These are phyloP conservation scores for Kingdonia uniflora DNA, from an alignment of 164 flowering plant species.

Conservation along the genomic window DNA sequence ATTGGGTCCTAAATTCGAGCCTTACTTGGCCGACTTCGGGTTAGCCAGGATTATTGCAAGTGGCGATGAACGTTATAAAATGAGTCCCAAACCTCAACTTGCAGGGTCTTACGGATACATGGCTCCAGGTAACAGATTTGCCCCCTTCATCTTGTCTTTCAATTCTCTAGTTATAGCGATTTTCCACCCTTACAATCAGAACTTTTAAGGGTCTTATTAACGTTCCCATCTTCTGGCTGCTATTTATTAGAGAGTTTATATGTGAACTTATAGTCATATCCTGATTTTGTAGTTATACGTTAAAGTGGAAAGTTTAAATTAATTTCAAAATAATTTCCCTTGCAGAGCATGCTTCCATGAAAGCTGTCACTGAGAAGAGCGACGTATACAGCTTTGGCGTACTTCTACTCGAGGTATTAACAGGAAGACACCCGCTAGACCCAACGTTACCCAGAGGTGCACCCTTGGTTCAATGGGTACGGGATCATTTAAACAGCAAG, in stretches of 20 bases:
- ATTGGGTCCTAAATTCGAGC: slow-evolving; percentile 49
- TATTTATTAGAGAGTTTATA: no score
- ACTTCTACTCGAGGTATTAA: slow-evolving; percentile 72
- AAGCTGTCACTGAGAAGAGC: slow-evolving; percentile 70
- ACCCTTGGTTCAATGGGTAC: slow-evolving; percentile 75
- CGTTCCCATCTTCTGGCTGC: no score
- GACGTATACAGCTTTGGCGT: slow-evolving; percentile 94
- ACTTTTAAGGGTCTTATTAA: no score
- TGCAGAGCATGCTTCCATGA: slow-evolving; percentile 77
- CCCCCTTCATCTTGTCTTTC: not conserved
- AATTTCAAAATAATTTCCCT: no score
- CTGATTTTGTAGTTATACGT: no score
- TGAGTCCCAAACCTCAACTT: slow-evolving; percentile 42
- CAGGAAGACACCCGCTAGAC: slow-evolving; percentile 90
- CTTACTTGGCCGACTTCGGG: slow-evolving; percentile 91
- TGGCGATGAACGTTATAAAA: slow-evolving; percentile 16
- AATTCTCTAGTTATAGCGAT: not conserved
- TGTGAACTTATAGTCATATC: no score
- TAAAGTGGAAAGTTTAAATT: not conserved
- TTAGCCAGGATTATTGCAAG: slow-evolving; percentile 47
- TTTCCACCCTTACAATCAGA: not conserved
- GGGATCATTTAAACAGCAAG: slow-evolving; percentile 55
- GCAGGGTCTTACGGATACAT: slow-evolving; percentile 98
- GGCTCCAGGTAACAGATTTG: slow-evolving; percentile 77
- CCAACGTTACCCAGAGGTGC: slow-evolving; percentile 80